Evolutionary conservation across 257 asterid genomes (phyloP), one percentile per base, ranked within the genome.

Genomic region (Plantago ovata): DNA sequence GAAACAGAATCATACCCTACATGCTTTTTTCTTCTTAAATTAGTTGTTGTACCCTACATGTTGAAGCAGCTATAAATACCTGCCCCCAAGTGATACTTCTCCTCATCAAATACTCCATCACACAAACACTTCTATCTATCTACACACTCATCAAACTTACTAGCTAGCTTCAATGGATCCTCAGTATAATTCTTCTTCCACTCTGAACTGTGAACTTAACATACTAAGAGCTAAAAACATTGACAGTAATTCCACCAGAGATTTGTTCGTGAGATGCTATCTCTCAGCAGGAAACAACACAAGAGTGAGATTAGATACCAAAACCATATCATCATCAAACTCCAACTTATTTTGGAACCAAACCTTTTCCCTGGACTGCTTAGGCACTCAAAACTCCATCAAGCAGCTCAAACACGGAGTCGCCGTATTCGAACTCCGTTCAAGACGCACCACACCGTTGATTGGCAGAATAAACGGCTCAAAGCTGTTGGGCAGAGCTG

Each of bases 221-320:
- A 57, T 84, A 58, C 53, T 81, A 28, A 77, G 75, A 58, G 94
- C 72, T 0, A 79, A 77, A 75, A 76, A 83, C 55, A 72, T 72
- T 3, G 67, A 69, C 13, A 60, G n/a, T n/a, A n/a, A 69, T 46
- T 42, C 76, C 45, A 21, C 55, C 14, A 69, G 71, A 44, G 66
- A 60, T 39, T 64, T 81, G 18, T 86, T 86, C 50, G 80, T 86
- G 0, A 81, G 95, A 64, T 84, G 94, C 56, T 78, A 72, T 58
- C 77, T 86, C 36, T 66, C 87, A 6, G 61, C 81, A 54, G 74
- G 81, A 61, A 69, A 63, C 65, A 71, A 72, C 63, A 70, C 44
- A 58, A 81, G 72, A 67, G 69, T 76, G 47, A 70, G 71, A 21
- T 23, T 84, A 65, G 80, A 74, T 62, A 86, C 63, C 68, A 69